phyloP scores from a whole-genome alignment of 108 stramenopile genomes.

The Nitzschia inconspicua region DNA sequence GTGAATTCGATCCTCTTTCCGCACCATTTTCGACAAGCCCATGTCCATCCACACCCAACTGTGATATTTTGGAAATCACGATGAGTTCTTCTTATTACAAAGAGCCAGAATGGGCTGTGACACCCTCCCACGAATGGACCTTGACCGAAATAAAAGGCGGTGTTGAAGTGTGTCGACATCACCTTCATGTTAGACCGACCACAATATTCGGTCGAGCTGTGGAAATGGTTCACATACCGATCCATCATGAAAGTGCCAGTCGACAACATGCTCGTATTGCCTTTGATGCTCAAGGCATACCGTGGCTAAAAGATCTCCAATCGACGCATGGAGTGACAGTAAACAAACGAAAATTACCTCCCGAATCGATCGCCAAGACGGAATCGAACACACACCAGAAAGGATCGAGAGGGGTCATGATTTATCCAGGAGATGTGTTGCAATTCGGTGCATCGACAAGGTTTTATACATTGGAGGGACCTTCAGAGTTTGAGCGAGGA shows the following conservation, averaged over 20 bases:
- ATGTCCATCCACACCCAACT: too few species aligned
- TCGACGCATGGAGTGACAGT: slow-evolving; percentile 69
- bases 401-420: slow-evolving; percentile 61
- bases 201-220: slow-evolving; percentile 65
- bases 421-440: slow-evolving; percentile 72
- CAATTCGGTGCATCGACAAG: slow-evolving; percentile 70
- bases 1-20: too few species aligned
- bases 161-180: slow-evolving; percentile 27
- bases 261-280: slow-evolving; percentile 78
- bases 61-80: too few species aligned
- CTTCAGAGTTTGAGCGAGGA: slow-evolving; percentile 50
- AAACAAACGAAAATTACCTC: slow-evolving; percentile 53
- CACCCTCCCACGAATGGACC: slow-evolving; percentile 21
- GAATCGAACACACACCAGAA: slow-evolving; percentile 17
- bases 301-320: slow-evolving; percentile 68
- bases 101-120: slow-evolving; percentile 26
- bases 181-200: slow-evolving; percentile 17
- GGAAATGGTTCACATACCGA: slow-evolving; percentile 53
- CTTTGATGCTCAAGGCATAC: slow-evolving; percentile 51
- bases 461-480: slow-evolving; percentile 63
- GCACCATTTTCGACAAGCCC: too few species aligned
- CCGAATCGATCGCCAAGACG: slow-evolving; percentile 45
- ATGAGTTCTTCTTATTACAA: slow-evolving; percentile 15
- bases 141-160: slow-evolving; percentile 53
- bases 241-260: slow-evolving; percentile 66